A percentile compares a stretch with the other conserved stretches of the same genome.
phyloP scores from a whole-genome alignment of 2,329 filamentous ascomycete species.

The Fusarium denticulatum region DNA sequence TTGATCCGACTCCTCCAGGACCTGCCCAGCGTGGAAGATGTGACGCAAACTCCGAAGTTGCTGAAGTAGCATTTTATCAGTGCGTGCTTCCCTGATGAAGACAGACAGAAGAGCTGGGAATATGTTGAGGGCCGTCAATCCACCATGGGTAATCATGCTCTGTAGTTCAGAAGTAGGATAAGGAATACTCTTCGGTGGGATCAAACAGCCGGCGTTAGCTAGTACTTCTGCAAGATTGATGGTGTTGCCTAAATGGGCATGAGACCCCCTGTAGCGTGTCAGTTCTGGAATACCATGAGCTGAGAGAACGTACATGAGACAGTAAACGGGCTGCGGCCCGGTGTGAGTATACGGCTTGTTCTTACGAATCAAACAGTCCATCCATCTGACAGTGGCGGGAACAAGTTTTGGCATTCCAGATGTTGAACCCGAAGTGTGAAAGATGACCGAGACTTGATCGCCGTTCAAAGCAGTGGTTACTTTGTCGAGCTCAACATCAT shows the following conservation, averaged over 20 bases:
- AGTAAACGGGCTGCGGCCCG: background rate
- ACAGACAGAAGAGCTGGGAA: background rate
- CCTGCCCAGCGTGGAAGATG: slow-evolving; percentile 1
- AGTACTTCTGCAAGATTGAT: background rate
- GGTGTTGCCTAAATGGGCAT: slow-evolving; percentile 9
- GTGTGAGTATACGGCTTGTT: background rate
- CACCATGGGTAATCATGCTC: slow-evolving; percentile 2
- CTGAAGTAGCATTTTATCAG: fast-evolving
- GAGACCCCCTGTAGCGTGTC: background rate
- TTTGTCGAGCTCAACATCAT: background rate
- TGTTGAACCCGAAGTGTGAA: slow-evolving; percentile 7
- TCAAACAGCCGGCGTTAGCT: background rate
- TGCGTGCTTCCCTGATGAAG: background rate
- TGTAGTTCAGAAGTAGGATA: background rate
- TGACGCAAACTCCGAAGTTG: background rate
- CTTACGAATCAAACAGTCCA: slow-evolving; percentile 16
- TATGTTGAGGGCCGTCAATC: background rate
- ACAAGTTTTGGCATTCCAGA: slow-evolving; percentile 8
- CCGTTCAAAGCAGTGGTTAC: background rate
- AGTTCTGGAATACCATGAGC: fast-evolving
- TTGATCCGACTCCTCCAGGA: background rate
- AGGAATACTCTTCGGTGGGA: background rate
- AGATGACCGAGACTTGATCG: background rate
- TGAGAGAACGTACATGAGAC: background rate
- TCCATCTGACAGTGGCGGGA: background rate